Percentiles rank a stretch among this genome's conserved stretches.
These are phyloP conservation scores for Trifolium dubium DNA, from an alignment of 306 rosid genomes.

Conservation along the genomic window DNA sequence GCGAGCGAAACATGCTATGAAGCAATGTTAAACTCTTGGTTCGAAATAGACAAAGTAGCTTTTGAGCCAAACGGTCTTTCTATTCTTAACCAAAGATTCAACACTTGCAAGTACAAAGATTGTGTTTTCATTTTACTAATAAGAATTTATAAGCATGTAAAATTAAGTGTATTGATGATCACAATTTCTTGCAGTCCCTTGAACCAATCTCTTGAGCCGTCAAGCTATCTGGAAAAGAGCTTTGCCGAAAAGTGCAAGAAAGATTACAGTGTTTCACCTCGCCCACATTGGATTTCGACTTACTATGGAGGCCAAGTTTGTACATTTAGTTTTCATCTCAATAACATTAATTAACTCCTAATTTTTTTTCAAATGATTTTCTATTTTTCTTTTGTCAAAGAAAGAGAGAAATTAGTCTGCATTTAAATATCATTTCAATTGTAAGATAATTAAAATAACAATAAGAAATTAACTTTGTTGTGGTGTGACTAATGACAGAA, in stretches of 20 bases:
- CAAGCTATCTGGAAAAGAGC: constrained; percentile 33
- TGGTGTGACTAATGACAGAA: constrained; percentile 43
- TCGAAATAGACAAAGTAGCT: constrained; percentile 58
- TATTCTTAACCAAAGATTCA: constrained; percentile 56
- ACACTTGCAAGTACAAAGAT: constrained; percentile 54
- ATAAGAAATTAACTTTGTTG: neutral
- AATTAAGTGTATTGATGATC: neutral
- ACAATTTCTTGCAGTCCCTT: constrained; percentile 48
- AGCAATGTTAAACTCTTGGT: constrained; percentile 64
- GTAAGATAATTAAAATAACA: neutral
- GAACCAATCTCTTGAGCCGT: constrained; percentile 41
- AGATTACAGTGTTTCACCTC: neutral
- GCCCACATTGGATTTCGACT: neutral
- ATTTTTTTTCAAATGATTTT: too few species aligned
- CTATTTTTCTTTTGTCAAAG: too few species aligned
- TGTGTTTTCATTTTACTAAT: neutral
- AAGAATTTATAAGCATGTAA: neutral
- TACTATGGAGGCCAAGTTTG: neutral
- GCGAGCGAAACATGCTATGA: constrained; percentile 65
- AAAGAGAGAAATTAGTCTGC: too few species aligned
- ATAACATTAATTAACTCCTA: neutral
- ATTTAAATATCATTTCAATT: too few species aligned
- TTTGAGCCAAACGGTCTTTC: constrained; percentile 56
- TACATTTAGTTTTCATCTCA: neutral
- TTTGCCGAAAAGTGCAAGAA: neutral